Evolutionary conservation across 805 yeast species (phyloP).

Genomic region (Yarrowia hollandica): DNA sequence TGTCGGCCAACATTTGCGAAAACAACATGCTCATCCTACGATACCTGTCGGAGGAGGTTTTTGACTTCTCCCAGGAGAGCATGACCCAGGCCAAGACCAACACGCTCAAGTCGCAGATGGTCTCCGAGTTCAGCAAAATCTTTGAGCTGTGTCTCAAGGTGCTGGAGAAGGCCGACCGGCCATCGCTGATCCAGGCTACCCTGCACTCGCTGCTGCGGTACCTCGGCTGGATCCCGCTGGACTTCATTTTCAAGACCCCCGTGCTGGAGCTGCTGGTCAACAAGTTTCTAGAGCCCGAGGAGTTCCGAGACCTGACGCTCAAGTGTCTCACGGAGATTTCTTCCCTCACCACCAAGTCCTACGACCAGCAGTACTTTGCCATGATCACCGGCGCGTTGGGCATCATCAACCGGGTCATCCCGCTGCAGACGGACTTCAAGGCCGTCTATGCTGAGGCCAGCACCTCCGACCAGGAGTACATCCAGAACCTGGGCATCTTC

Average conservation of each 20-base stretch:
- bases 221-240: conserved; percentile 91
- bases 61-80: conserved; percentile 92
- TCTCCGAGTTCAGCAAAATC: conserved; percentile 88
- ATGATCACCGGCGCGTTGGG: conserved; percentile 76
- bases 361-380: conserved; percentile 57
- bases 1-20: conserved; percentile 91
- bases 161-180: conserved; percentile 81
- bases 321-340: conserved; percentile 94
- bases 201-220: conserved; percentile 78
- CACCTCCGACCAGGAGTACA: conserved; percentile 85
- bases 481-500: conserved; percentile 93
- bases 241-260: conserved; percentile 85
- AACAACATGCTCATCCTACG: conserved; percentile 93
- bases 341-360: conserved; percentile 55
- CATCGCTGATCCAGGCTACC: conserved; percentile 81
- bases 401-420: conserved; percentile 65
- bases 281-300: conserved; percentile 74
- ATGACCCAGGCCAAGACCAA: conserved; percentile 95
- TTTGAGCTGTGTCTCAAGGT: conserved; percentile 92
- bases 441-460: conserved; percentile 71
- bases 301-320: conserved; percentile 78
- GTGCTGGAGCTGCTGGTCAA: conserved; percentile 68
- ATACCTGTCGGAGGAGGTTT: conserved; percentile 90
- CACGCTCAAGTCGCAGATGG: conserved; percentile 76
- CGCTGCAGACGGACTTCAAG: conserved; percentile 69